phyloP scores from a whole-genome alignment of 164 flowering plant species.

The Aristolochia californica region DNA sequence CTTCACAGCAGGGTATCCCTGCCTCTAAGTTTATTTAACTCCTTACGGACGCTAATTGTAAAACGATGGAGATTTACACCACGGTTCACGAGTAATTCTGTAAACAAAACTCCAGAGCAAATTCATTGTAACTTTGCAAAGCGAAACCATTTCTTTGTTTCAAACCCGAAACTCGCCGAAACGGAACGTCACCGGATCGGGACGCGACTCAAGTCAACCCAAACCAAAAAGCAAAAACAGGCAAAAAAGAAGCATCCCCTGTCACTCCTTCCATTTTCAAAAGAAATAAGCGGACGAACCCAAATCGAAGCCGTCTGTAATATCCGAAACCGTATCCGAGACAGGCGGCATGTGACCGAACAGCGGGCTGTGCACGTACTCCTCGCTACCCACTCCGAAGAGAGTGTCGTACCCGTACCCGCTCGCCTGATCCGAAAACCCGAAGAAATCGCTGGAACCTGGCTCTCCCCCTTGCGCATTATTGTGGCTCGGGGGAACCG shows the following conservation, averaged over 20 bases:
- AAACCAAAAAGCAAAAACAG: not conserved
- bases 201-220: not conserved
- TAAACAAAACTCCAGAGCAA: too few species aligned
- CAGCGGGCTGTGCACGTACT: constrained; percentile 21
- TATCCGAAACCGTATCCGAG: constrained; percentile 7
- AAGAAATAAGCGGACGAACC: constrained; percentile 22
- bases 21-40: too few species aligned
- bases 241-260: not conserved
- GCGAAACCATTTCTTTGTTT: too few species aligned
- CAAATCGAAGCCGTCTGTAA: constrained; percentile 19
- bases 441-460: not conserved
- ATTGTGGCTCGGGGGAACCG: not conserved
- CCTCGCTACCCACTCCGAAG: constrained; percentile 7
- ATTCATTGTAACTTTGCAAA: too few species aligned
- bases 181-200: not conserved
- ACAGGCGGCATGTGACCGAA: constrained; percentile 23
- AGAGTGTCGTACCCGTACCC: constrained; percentile 9
- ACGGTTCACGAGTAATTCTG: too few species aligned
- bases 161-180: constrained; percentile 1
- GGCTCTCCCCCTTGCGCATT: constrained; percentile 4
- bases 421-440: constrained; percentile 1
- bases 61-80: too few species aligned
- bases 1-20: too few species aligned
- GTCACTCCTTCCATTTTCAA: constrained; percentile 1
- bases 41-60: too few species aligned